These are phyloP conservation scores for Chaetomiaceae sp. DNA, from an alignment of 2,329 filamentous ascomycete species.

Conservation along the genomic window DNA sequence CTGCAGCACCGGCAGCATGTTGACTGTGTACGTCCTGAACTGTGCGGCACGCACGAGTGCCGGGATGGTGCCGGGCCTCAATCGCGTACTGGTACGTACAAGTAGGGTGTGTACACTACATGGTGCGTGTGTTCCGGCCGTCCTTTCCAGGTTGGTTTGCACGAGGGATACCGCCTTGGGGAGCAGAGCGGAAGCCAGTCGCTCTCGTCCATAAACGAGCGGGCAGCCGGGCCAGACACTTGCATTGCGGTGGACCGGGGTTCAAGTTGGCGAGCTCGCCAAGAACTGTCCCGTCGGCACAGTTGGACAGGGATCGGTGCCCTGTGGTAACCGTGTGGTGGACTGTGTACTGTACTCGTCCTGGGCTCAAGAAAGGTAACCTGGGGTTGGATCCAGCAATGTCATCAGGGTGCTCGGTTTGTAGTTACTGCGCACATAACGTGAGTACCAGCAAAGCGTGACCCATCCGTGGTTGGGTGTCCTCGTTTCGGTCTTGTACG, in stretches of 20 bases:
- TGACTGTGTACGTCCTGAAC: slow-evolving; percentile 17
- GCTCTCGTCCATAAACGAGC: slow-evolving; percentile 19
- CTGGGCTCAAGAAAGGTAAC: background rate
- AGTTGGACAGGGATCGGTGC: slow-evolving; percentile 6
- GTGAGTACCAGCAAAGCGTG: no score
- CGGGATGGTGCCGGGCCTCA: slow-evolving; percentile 12
- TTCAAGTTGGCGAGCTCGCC: slow-evolving; percentile 12
- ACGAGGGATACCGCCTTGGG: slow-evolving; percentile 12
- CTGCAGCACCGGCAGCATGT: slow-evolving; percentile 1
- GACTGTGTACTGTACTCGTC: slow-evolving; percentile 4
- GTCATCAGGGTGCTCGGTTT: no score
- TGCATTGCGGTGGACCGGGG: slow-evolving; percentile 17
- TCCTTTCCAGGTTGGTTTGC: no score
- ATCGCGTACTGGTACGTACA: slow-evolving; percentile 17
- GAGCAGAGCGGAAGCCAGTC: slow-evolving; percentile 16
- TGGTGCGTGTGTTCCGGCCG: no score
- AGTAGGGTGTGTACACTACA: no score
- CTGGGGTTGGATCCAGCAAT: no score
- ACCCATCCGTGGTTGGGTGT: no score
- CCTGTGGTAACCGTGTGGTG: no score
- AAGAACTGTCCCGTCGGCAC: slow-evolving; percentile 15
- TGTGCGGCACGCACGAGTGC: slow-evolving; percentile 29
- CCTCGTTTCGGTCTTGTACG: no score
- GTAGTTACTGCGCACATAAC: no score
- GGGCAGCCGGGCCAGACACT: slow-evolving; percentile 21